Base-by-base conservation (phyloP, 352 stramenopile species). In the Thalassiosira livingstoniorum region DNA sequence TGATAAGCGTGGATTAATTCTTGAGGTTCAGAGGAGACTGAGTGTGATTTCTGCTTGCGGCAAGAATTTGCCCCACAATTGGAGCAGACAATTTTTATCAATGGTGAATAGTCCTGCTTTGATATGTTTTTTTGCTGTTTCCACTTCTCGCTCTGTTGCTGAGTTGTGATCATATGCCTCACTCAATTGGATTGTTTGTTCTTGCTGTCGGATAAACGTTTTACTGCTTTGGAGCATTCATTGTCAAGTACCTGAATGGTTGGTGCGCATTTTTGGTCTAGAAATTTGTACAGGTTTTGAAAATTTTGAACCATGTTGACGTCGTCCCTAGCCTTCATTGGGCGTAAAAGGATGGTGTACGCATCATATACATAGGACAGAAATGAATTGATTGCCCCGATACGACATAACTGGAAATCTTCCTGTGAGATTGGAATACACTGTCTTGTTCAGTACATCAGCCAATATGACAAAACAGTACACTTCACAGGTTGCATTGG, bases 71-170 rank as follows among this genome's bases (percentile, higher is more conserved):
- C 57, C 27, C 37, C 58, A 70, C n/a, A 65, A 18, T 35, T 70
- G 58, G 2, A 75, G 13, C 18, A 43, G 34, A 25, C 23, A 84
- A 21, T 72, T 75, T 34, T 11, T 31, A 35, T 76, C 65, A 0
- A 68, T 62, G 13, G 42, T 74, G 1, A 25, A 2, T 11, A 75
- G 45, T 13, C 4, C 18, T 32, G 34, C 53, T 18, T 73, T 35
- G 31, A 78, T 78, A 55, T 87, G 80, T 63, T 83, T 65, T 71
- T 87, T 84, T 23, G 77, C 70, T 13, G 80, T 76, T 39, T 62
- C 21, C 21, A 80, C 80, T 0, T 60, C 80, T 37, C 39, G 47
- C 73, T 85, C 60, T 23, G 78, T 71, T 47, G 65, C 60, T 3
- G 60, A 34, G 4, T 37, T 23, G 57, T 76, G 68, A 42, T 76